These are phyloP conservation scores for Wickerhamomyces chaumierensis DNA, from an alignment of 805 yeast species.

Conservation along the genomic window DNA sequence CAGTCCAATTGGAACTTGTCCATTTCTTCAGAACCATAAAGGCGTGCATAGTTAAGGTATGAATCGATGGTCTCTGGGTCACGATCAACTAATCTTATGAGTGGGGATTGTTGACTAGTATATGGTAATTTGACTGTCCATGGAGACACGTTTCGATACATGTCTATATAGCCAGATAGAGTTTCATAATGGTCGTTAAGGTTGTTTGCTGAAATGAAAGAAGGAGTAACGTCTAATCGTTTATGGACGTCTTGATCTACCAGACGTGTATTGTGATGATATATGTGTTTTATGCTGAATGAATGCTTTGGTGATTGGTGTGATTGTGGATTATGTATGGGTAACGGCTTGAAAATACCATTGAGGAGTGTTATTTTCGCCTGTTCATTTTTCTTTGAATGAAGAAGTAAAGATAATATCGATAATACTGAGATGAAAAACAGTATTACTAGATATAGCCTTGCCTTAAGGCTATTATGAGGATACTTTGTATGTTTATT, in stretches of 20 bases:
- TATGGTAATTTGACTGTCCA: slow-evolving; percentile 25
- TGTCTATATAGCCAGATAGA: slow-evolving; percentile 12
- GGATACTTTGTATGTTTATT: too few relatives aligned
- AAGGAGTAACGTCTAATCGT: slow-evolving; percentile 38
- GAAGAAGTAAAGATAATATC: too few relatives aligned
- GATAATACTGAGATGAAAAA: too few relatives aligned
- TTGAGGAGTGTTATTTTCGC: too few relatives aligned
- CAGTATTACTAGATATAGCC: too few relatives aligned
- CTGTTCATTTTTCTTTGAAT: too few relatives aligned
- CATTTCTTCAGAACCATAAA: slow-evolving; percentile 22
- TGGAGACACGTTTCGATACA: slow-evolving; percentile 23
- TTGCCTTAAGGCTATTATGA: too few relatives aligned
- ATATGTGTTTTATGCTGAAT: slow-evolving; percentile 42
- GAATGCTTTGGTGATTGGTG: background rate
- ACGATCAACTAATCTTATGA: slow-evolving; percentile 32
- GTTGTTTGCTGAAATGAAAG: slow-evolving; percentile 18
- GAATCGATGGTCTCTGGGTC: slow-evolving; percentile 57
- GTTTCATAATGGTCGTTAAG: slow-evolving; percentile 8
- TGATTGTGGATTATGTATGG: background rate
- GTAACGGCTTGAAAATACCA: background rate
- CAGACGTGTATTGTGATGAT: slow-evolving; percentile 45
- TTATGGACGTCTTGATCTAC: slow-evolving; percentile 29
- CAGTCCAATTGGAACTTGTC: slow-evolving; percentile 46
- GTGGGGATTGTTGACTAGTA: slow-evolving; percentile 11
- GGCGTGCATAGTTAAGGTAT: slow-evolving; percentile 43